phyloP scores from a whole-genome alignment of 352 stramenopile species.

The Phytophthora chlamydospora region DNA sequence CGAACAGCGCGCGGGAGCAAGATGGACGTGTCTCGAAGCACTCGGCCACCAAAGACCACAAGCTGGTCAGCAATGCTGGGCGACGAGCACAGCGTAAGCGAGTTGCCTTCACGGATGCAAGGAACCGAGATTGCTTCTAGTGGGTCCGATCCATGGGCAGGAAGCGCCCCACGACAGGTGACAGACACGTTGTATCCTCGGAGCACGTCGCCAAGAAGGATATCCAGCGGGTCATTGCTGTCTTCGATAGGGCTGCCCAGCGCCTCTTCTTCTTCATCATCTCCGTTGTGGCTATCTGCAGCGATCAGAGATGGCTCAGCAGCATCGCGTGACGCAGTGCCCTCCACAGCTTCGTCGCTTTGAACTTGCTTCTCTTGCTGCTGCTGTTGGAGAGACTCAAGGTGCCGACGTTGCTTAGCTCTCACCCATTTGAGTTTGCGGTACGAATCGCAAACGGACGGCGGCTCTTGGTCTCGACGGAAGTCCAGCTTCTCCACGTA shows the following conservation, averaged over 20 bases:
- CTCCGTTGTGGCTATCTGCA: background rate
- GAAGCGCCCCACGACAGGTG: slow-evolving; percentile 19
- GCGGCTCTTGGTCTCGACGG: slow-evolving; percentile 17
- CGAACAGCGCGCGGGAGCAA: slow-evolving; percentile 41
- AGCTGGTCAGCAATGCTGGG: slow-evolving; percentile 27
- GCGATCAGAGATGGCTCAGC: background rate
- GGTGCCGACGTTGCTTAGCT: slow-evolving; percentile 35
- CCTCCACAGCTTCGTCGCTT: background rate
- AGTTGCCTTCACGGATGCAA: slow-evolving; percentile 64
- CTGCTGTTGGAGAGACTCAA: slow-evolving; percentile 25
- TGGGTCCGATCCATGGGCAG: slow-evolving; percentile 37
- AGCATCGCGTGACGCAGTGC: background rate
- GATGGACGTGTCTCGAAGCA: slow-evolving; percentile 56
- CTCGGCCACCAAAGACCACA: slow-evolving; percentile 62
- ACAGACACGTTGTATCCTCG: slow-evolving; percentile 35
- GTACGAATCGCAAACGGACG: slow-evolving; percentile 43
- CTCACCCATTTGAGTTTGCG: slow-evolving; percentile 53
- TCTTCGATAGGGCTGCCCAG: slow-evolving; percentile 11
- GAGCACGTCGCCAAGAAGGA: slow-evolving; percentile 42
- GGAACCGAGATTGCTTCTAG: slow-evolving; percentile 52
- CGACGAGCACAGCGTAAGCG: slow-evolving; percentile 56
- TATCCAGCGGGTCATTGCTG: slow-evolving; percentile 29
- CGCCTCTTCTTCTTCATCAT: slow-evolving; percentile 5
- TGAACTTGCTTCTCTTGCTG: slow-evolving; percentile 11
- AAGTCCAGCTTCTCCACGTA: slow-evolving; percentile 45